phyloP scores from a whole-genome alignment of 345 rosid genomes.

The Hirschfeldia incana region DNA sequence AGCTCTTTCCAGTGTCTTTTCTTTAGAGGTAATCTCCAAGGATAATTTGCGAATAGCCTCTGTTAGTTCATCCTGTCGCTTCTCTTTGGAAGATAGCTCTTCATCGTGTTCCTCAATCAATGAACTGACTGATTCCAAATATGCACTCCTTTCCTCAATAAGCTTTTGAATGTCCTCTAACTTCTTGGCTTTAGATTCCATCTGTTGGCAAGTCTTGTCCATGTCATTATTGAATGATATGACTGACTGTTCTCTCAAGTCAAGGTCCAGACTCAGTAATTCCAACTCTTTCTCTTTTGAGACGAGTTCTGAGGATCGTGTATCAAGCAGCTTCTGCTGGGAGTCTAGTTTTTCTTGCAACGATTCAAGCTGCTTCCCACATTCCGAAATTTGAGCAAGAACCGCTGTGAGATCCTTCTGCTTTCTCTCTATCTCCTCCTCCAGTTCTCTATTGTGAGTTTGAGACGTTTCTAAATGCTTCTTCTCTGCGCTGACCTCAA shows the following conservation, averaged over 20 bases:
- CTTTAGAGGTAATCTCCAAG: conserved; percentile 26
- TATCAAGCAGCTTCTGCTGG: conserved; percentile 18
- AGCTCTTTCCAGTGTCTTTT: conserved; percentile 34
- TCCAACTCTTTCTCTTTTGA: conserved; percentile 22
- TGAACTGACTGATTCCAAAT: conserved; percentile 8
- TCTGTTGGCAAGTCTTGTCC: not conserved
- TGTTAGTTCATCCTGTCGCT: conserved; percentile 6
- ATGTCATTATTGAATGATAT: not conserved
- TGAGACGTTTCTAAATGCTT: not conserved
- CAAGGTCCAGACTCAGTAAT: conserved; percentile 10
- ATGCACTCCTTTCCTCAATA: conserved; percentile 4
- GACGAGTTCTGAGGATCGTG: conserved; percentile 12
- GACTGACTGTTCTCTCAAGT: not conserved
- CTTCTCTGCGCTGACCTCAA: not conserved
- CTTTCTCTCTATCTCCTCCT: conserved; percentile 15
- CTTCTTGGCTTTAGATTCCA: conserved; percentile 26
- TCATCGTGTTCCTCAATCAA: conserved; percentile 26
- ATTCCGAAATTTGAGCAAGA: not conserved
- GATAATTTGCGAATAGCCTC: conserved; percentile 27
- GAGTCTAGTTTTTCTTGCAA: conserved; percentile 6
- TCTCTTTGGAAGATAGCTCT: conserved; percentile 29
- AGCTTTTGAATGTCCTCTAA: conserved; percentile 15
- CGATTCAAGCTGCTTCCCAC: conserved; percentile 6
- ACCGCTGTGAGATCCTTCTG: not conserved
- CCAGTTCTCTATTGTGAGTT: not conserved